Percentiles rank a stretch among this genome's conserved stretches.
phyloP scores from a whole-genome alignment of 805 yeast species.

The Candida xiaguanensis region DNA sequence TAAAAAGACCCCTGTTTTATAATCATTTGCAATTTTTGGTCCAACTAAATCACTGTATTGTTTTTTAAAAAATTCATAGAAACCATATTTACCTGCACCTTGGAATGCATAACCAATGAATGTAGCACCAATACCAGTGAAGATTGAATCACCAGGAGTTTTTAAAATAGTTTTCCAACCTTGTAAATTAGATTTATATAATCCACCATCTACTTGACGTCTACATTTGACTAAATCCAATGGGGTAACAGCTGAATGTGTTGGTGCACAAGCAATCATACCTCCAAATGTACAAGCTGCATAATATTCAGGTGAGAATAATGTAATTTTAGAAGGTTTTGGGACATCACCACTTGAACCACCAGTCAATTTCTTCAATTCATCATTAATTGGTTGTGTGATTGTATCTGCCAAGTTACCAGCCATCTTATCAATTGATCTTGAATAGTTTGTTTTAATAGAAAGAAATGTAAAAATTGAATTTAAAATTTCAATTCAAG shows the following conservation, averaged over 20 bases:
- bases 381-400: constrained; percentile 28
- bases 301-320: constrained; percentile 62
- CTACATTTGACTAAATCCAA: constrained; percentile 92
- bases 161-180: constrained; percentile 78
- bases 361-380: constrained; percentile 16
- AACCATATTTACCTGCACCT: constrained; percentile 97
- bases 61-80: constrained; percentile 88
- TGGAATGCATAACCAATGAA: constrained; percentile 89
- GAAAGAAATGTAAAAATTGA: neutral
- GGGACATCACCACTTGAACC: constrained; percentile 9
- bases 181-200: constrained; percentile 73
- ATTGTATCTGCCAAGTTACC: constrained; percentile 24
- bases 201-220: constrained; percentile 73
- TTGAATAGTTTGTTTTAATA: neutral
- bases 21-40: constrained; percentile 52
- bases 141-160: constrained; percentile 76
- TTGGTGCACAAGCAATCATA: constrained; percentile 90
- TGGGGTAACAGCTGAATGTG: constrained; percentile 91
- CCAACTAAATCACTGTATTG: constrained; percentile 68
- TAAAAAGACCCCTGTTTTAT: constrained; percentile 71
- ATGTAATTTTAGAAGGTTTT: constrained; percentile 34
- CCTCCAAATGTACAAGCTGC: constrained; percentile 77
- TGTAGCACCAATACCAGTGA: constrained; percentile 91
- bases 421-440: constrained; percentile 11
- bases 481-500: no score